A percentile compares a stretch with the other conserved stretches of the same genome.
Conservation (phyloP, 495 filamentous ascomycete genomes). For the Massariosphaeria phaeospora region DNA sequence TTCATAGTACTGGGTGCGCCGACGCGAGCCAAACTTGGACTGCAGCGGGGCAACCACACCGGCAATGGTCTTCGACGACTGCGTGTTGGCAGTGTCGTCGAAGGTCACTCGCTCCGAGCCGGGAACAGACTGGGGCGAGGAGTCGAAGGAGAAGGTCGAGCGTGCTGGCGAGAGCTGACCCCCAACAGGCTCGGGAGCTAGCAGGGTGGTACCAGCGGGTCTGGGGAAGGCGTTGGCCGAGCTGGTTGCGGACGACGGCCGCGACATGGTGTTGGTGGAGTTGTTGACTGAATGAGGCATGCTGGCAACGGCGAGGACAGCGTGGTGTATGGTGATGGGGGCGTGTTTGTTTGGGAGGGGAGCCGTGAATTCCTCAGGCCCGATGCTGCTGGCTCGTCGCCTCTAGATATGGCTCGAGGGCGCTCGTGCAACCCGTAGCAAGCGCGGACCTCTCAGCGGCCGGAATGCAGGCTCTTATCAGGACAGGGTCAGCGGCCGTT, state of each 20-base stretch:
- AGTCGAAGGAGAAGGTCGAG: constrained; percentile 30
- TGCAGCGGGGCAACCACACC: too few species aligned
- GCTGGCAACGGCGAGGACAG: not conserved
- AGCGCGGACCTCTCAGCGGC: not conserved
- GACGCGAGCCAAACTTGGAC: constrained; percentile 16
- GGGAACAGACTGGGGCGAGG: constrained; percentile 20
- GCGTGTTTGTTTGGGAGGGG: constrained; percentile 13
- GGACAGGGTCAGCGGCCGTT: too few species aligned
- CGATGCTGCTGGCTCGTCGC: not conserved
- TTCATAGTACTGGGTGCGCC: constrained; percentile 51
- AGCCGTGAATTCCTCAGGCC: constrained; percentile 14
- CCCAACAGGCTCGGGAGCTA: constrained; percentile 21
- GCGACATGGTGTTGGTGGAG: constrained; percentile 23
- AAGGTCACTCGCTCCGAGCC: constrained; percentile 5
- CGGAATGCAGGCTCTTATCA: constrained; percentile 9
- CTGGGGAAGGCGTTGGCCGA: constrained; percentile 27
- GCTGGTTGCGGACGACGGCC: constrained; percentile 16
- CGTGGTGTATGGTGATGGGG: not conserved
- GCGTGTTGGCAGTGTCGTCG: constrained; percentile 9
- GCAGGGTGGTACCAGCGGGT: constrained; percentile 24
- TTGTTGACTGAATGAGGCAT: constrained; percentile 27
- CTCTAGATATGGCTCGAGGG: constrained; percentile 19
- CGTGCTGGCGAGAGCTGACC: constrained; percentile 28
- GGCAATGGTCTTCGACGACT: too few species aligned
- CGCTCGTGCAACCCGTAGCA: not conserved